Conservation (phyloP, 768 basidiomycete species). For the Termitomyces sp. region DNA sequence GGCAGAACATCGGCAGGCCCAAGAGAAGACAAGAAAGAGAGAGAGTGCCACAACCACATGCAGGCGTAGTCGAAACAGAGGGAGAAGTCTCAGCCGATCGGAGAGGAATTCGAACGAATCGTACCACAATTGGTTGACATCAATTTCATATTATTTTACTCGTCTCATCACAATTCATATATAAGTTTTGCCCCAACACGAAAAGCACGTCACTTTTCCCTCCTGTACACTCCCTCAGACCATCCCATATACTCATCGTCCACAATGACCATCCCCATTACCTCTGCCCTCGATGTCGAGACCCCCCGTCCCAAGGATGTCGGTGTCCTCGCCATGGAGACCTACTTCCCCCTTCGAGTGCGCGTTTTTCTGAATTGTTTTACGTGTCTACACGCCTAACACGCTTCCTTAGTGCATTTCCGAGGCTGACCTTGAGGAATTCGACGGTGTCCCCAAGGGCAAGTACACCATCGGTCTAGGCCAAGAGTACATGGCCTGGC, state of each 20-base stretch:
- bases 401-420: slow-evolving; percentile 75
- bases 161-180: slow-evolving; percentile 32
- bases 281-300: slow-evolving; percentile 34
- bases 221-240: slow-evolving; percentile 6
- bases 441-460: slow-evolving; percentile 90
- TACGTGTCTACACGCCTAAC: slow-evolving; percentile 9
- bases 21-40: background rate
- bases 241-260: background rate
- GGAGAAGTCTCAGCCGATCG: slow-evolving; percentile 12
- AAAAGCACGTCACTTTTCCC: slow-evolving; percentile 14
- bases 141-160: slow-evolving; percentile 35
- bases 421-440: slow-evolving; percentile 90
- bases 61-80: background rate
- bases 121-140: slow-evolving; percentile 43
- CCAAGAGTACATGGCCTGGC: slow-evolving; percentile 98
- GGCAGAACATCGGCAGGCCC: background rate
- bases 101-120: slow-evolving; percentile 25
- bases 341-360: slow-evolving; percentile 92
- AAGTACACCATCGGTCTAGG: slow-evolving; percentile 99
- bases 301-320: slow-evolving; percentile 83
- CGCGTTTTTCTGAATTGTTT: slow-evolving; percentile 22
- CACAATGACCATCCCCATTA: slow-evolving; percentile 42
- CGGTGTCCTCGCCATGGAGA: slow-evolving; percentile 89
- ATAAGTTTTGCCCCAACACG: slow-evolving; percentile 18
- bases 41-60: background rate